Conservation (phyloP, 768 basidiomycete species). For the Lentinula sp. region DNA sequence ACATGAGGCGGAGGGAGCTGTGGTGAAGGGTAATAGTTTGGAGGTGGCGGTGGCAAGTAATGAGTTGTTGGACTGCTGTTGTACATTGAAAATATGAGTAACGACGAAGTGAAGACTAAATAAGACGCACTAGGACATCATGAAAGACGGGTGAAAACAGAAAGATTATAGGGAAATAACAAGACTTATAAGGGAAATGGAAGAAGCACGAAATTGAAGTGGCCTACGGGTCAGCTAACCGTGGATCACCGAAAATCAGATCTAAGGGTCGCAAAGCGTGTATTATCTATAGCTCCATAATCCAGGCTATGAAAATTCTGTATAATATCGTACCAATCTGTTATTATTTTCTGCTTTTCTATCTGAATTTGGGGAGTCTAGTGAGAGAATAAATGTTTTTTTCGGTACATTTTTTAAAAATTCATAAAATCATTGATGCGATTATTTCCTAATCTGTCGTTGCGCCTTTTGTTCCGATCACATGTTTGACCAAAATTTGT, state of each 20-base stretch:
- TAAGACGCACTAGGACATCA: constrained; percentile 50
- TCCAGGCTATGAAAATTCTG: background rate
- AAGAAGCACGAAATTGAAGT: constrained; percentile 21
- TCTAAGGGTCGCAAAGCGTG: constrained; percentile 54
- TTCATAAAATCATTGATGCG: background rate
- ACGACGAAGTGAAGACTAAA: constrained; percentile 5
- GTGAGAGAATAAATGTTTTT: constrained; percentile 29
- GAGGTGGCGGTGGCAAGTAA: constrained; percentile 32
- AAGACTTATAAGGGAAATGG: constrained; percentile 23
- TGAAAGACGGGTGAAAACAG: constrained; percentile 31
- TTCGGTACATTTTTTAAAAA: background rate
- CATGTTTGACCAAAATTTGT: background rate
- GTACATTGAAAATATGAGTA: constrained; percentile 23
- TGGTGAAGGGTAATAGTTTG: constrained; percentile 29
- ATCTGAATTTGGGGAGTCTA: background rate
- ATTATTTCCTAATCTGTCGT: background rate
- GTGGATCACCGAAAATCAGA: constrained; percentile 61
- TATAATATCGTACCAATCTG: background rate
- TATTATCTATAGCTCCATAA: constrained; percentile 29
- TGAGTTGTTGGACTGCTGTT: constrained; percentile 29
- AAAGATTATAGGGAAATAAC: constrained; percentile 28
- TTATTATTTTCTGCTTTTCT: background rate
- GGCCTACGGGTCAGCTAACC: constrained; percentile 33
- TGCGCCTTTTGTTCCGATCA: constrained; percentile 8
- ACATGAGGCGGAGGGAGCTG: constrained; percentile 35